Conservation (phyloP, 2,329 filamentous ascomycete species). For the Ceratocystis ficicola region DNA sequence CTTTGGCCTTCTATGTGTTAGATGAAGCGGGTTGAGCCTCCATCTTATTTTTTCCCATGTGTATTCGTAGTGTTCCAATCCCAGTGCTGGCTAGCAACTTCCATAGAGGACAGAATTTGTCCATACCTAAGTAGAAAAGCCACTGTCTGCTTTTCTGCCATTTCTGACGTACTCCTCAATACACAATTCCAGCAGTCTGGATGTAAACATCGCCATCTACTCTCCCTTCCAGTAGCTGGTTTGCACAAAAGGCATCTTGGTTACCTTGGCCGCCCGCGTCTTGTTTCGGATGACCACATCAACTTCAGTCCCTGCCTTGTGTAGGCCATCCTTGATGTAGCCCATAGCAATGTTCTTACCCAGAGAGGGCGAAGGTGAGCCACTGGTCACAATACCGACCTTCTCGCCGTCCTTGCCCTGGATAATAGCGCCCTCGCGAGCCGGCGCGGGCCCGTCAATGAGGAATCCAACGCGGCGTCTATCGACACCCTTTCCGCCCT, state of each 20-base stretch:
- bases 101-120: not conserved
- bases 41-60: not conserved
- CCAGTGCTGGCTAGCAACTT: not conserved
- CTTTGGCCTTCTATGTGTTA: not conserved
- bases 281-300: slow-evolving; percentile 66
- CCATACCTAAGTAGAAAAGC: not conserved
- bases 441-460: slow-evolving; percentile 67
- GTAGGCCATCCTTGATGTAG: slow-evolving; percentile 67
- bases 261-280: slow-evolving; percentile 59
- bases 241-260: slow-evolving; percentile 80
- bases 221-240: slow-evolving; percentile 57
- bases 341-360: slow-evolving; percentile 94
- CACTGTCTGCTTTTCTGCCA: not conserved
- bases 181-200: not conserved
- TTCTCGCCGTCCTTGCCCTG: slow-evolving; percentile 50
- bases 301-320: slow-evolving; percentile 75
- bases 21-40: slow-evolving; percentile 9
- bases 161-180: not conserved
- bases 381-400: slow-evolving; percentile 75
- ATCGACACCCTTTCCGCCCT: slow-evolving; percentile 57
- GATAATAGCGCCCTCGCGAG: slow-evolving; percentile 77
- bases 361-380: slow-evolving; percentile 75
- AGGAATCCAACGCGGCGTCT: slow-evolving; percentile 70
- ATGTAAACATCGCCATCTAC: slow-evolving; percentile 3
- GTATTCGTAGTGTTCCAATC: not conserved